Evolutionary conservation across 176 grass and related monocot genomes (phyloP), one percentile per base, ranked within the genome.

Genomic region (Canna indica): DNA sequence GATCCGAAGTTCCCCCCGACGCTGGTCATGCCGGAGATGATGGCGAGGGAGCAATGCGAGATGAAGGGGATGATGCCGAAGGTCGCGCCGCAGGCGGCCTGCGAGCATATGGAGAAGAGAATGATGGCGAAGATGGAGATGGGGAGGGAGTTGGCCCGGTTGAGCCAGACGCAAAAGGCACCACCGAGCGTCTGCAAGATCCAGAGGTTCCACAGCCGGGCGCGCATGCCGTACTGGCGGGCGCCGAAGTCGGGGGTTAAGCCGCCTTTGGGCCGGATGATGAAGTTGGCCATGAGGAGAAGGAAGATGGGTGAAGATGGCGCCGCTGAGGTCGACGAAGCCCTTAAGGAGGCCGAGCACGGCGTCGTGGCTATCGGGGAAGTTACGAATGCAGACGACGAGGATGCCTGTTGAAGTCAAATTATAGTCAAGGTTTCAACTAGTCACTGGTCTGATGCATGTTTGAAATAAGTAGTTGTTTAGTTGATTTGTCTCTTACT

Each of bases 251-350:
- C 93, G 3, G 93, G 91, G 24, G 81, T 56, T 57, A 85, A 30
- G 0, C 93, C 93, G 0, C 93, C 93, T 10, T 61, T 5, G 14
- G 93, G 93, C 0, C 93, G 74, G 0, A 88, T 79, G 0, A 87
- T 74, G 35, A 96, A 10, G 74, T 96, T 96, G 70, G 93, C 88
- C 93, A 96, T 89, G n/a, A n/a, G n/a, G n/a, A n/a, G n/a, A n/a
- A n/a, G n/a, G n/a, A n/a, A n/a, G n/a, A n/a, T n/a, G n/a, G 42
- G 88, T 88, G 17, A 96, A 96, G 73, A 81, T 89, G 3, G 92
- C 92, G 5, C 86, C 92, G 36, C 91, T 91, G 64, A 42, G 87
- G 30, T 88, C 88, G 3, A n/a, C n/a, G n/a, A n/a, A n/a, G n/a
- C n/a, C n/a, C n/a, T n/a, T n/a, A n/a, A n/a, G n/a, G n/a, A n/a